Evolutionary conservation across 139 green algal genomes (phyloP).

Genomic region (Chara braunii): DNA sequence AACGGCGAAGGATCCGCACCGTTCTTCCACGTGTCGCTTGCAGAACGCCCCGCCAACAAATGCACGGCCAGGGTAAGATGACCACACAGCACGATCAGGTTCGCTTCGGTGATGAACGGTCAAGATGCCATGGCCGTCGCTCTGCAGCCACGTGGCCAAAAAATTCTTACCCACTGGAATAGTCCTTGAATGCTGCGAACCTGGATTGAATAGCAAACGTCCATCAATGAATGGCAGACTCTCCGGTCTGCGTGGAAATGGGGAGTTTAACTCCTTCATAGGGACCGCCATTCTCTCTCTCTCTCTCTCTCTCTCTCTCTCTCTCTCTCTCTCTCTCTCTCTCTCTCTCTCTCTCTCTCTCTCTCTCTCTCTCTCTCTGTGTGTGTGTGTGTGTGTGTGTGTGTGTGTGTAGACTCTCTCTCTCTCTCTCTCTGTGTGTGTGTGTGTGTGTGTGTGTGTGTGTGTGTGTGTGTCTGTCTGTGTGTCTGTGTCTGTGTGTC

Average conservation of each 20-base stretch:
- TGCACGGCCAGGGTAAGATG: not conserved
- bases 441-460: not conserved
- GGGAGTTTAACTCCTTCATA: not conserved
- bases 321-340: not conserved
- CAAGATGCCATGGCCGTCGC: not conserved
- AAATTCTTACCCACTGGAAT: not conserved
- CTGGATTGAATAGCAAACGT: not conserved
- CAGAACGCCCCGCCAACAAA: slow-evolving; percentile 11
- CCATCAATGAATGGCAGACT: not conserved
- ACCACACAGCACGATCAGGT: slow-evolving; percentile 8
- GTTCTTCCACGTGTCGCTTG: not conserved
- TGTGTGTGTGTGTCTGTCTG: not conserved
- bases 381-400: not conserved
- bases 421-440: not conserved
- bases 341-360: not conserved
- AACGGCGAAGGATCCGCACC: slow-evolving; percentile 23
- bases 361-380: not conserved
- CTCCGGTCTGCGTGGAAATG: not conserved
- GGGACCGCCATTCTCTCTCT: not conserved
- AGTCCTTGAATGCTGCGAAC: slow-evolving; percentile 5
- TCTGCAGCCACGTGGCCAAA: not conserved
- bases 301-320: not conserved
- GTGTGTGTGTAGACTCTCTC: not conserved
- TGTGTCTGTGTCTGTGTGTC: not conserved
- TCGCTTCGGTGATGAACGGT: not conserved